Evolutionary conservation across 106 monocot genomes (phyloP).

Genomic region (Narthecium ossifragum): DNA sequence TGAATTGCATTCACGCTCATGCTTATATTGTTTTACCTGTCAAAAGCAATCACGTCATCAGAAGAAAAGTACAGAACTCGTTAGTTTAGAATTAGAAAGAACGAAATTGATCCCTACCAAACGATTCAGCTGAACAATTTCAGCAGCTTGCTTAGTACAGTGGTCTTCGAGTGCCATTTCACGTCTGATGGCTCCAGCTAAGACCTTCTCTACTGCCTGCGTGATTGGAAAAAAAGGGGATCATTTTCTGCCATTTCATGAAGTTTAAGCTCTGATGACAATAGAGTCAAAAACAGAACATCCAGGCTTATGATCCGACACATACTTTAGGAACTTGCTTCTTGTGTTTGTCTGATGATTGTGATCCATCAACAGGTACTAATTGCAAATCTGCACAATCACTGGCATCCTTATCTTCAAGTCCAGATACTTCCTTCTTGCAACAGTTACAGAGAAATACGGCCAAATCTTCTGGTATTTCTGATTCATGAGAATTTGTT

Average conservation of each 20-base stretch:
- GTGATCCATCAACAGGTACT: constrained; percentile 41
- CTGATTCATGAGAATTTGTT: constrained; percentile 37
- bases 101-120: constrained; percentile 38
- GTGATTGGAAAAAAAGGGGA: constrained; percentile 4
- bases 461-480: constrained; percentile 34
- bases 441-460: constrained; percentile 45
- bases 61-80: neutral
- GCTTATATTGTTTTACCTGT: constrained; percentile 93
- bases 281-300: neutral
- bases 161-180: constrained; percentile 89
- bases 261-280: no score
- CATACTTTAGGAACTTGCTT: constrained; percentile 67
- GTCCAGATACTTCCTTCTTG: constrained; percentile 28
- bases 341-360: constrained; percentile 34
- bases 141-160: constrained; percentile 75
- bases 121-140: constrained; percentile 77
- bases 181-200: constrained; percentile 90
- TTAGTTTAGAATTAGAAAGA: neutral
- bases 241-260: no score
- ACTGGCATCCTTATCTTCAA: constrained; percentile 32
- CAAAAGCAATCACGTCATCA: neutral
- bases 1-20: constrained; percentile 91
- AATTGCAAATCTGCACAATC: constrained; percentile 44
- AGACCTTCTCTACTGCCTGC: constrained; percentile 90
- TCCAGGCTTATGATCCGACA: neutral